Percentiles rank a stretch among this genome's conserved stretches.
These are phyloP conservation scores for Tieghemiomyces parasiticus DNA, from an alignment of 192 early-diverging fungal species.

Conservation along the genomic window DNA sequence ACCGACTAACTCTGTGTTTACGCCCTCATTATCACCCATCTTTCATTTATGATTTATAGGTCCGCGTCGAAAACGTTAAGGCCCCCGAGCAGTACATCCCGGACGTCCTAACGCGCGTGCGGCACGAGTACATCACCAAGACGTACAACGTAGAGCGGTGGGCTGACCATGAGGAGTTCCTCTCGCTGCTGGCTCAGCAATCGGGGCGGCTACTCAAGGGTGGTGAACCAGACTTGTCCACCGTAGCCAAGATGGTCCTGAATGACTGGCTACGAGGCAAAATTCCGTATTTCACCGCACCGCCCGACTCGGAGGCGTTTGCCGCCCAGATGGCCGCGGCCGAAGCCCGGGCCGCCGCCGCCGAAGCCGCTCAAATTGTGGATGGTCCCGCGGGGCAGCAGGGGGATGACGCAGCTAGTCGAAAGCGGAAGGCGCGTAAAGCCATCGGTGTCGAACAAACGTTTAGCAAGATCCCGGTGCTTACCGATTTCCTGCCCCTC, in stretches of 20 bases:
- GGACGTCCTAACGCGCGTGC: slow-evolving; percentile 64
- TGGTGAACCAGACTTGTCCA: slow-evolving; percentile 84
- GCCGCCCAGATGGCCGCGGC: slow-evolving; percentile 12
- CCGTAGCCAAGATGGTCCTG: slow-evolving; percentile 91
- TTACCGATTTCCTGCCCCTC: slow-evolving; percentile 66
- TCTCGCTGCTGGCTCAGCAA: slow-evolving; percentile 71
- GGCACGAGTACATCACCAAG: slow-evolving; percentile 77
- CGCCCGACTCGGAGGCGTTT: slow-evolving; percentile 36
- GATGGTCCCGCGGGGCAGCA: slow-evolving; percentile 8
- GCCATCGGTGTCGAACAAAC: slow-evolving; percentile 61
- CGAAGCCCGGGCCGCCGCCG: slow-evolving; percentile 20
- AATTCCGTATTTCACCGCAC: slow-evolving; percentile 85
- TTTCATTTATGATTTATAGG: too few relatives aligned
- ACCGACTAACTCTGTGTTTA: too few relatives aligned
- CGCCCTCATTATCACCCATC: too few relatives aligned
- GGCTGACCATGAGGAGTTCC: slow-evolving; percentile 79
- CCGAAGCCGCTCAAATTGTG: too few relatives aligned
- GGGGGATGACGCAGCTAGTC: not conserved
- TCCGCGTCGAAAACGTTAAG: slow-evolving; percentile 81
- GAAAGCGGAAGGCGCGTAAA: slow-evolving; percentile 8
- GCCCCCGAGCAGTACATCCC: slow-evolving; percentile 85
- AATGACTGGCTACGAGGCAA: slow-evolving; percentile 98
- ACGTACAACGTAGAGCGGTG: slow-evolving; percentile 85
- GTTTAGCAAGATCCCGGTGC: slow-evolving; percentile 84
- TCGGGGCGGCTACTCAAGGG: slow-evolving; percentile 89